Base-by-base conservation (phyloP, 352 stramenopile species). In the Thalassiosira gravida region DNA sequence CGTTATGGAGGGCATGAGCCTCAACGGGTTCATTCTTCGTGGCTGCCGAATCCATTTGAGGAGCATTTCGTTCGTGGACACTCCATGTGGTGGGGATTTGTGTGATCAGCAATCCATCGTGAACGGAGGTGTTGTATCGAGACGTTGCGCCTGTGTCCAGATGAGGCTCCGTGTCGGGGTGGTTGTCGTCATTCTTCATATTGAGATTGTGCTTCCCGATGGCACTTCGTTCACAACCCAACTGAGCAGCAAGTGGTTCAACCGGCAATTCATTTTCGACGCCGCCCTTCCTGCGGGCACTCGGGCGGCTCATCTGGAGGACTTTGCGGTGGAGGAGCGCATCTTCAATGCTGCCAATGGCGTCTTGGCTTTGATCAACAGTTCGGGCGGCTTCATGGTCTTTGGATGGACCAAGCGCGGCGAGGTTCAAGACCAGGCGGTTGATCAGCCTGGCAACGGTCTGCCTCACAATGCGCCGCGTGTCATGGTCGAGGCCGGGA, bases 391-490 rank as follows among this genome's bases (percentile, higher is more conserved):
- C 3, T 67, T 67, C 57, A 52, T 18, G 29, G 18, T 67, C 2
- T 53, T 50, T 53, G 57, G 57, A 8, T 67, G 57, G 57, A 53
- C 57, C 22, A 67, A 67, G 18, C 57, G 57, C 8, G 57, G 57
- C 20, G 22, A 52, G 57, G 32, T 67, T 22, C 57, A 55, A 42
- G 57, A 67, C n/a, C 57, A 67, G 8, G 57, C 22, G 11, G 57
- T 67, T 16, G 57, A 67, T 67, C 57, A 67, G 57, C 57, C 57
- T 5, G 29, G 29, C 57, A 53, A 67, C n/a, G 57, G 57, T 27
- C 27, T 67, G 57, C 57, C 57, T 22, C 7, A 67, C 57, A 67
- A 67, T 53, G 57, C 57, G 18, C 57, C 22, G 13, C 20, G 32
- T 22, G 14, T 32, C 5, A 52, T 52, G 57, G 57, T 67, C 13